phyloP scores from a whole-genome alignment of 768 basidiomycete species.

The Lentinula detonsa region DNA sequence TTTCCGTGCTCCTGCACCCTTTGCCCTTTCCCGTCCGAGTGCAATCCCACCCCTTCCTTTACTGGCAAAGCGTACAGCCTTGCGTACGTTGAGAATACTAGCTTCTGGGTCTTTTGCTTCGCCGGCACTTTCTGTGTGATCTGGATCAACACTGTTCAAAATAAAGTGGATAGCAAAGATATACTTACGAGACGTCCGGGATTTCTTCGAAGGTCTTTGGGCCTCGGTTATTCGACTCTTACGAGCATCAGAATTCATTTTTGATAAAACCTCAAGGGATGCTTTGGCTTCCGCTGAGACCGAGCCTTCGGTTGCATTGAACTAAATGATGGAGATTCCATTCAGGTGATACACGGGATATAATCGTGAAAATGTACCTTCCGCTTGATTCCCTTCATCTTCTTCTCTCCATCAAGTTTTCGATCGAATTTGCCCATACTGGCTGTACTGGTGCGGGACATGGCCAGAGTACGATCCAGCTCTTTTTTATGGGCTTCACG shows the following conservation, averaged over 20 bases:
- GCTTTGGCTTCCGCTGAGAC: constrained; percentile 61
- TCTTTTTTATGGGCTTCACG: constrained; percentile 58
- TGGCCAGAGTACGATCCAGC: constrained; percentile 70
- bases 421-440: constrained; percentile 95
- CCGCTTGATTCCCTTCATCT: constrained; percentile 81
- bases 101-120: constrained; percentile 35
- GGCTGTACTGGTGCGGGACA: constrained; percentile 80
- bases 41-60: constrained; percentile 62
- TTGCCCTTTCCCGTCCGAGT: constrained; percentile 37
- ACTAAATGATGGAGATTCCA: constrained; percentile 37
- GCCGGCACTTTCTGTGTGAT: neutral
- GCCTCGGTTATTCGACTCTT: constrained; percentile 37
- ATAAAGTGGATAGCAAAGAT: neutral
- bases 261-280: constrained; percentile 70
- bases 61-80: constrained; percentile 76
- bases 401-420: constrained; percentile 87
- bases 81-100: constrained; percentile 76
- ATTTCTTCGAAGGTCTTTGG: neutral
- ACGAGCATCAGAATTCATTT: constrained; percentile 69
- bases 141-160: neutral
- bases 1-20: constrained; percentile 13
- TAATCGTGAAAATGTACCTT: constrained; percentile 49
- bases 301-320: constrained; percentile 74
- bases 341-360: neutral
- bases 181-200: neutral